phyloP scores from a whole-genome alignment of 1,139 yeast species.

The Lodderomyces metapsilosis region DNA sequence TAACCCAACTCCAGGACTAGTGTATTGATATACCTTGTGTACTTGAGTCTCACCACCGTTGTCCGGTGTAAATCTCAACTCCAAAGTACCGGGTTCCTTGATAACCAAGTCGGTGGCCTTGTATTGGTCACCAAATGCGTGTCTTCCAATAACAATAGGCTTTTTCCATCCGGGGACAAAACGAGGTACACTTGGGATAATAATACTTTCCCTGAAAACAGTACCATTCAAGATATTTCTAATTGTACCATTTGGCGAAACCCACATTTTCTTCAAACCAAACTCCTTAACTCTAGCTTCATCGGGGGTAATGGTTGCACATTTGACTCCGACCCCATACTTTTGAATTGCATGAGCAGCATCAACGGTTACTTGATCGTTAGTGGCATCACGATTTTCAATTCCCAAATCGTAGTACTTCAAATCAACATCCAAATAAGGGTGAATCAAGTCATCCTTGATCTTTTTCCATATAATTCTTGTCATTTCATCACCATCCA shows the following conservation, averaged over 20 bases:
- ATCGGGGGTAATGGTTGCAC: conserved; percentile 87
- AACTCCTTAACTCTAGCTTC: conserved; percentile 79
- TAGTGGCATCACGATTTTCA: conserved; percentile 66
- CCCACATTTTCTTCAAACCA: conserved; percentile 77
- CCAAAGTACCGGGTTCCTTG: conserved; percentile 67
- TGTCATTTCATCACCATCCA: conserved; percentile 88
- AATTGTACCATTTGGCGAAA: conserved; percentile 82
- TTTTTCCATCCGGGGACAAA: conserved; percentile 77
- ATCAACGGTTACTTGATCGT: conserved; percentile 70
- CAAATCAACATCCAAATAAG: conserved; percentile 69
- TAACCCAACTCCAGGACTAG: conserved; percentile 69
- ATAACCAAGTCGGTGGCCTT: conserved; percentile 74
- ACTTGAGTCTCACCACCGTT: conserved; percentile 54
- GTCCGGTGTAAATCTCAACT: conserved; percentile 61
- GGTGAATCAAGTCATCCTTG: conserved; percentile 66
- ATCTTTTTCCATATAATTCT: conserved; percentile 80
- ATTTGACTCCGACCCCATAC: conserved; percentile 79
- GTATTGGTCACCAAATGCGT: conserved; percentile 83
- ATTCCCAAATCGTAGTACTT: conserved; percentile 76
- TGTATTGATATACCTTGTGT: conserved; percentile 57
- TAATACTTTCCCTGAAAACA: conserved; percentile 80
- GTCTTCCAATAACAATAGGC: conserved; percentile 84
- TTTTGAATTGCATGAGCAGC: conserved; percentile 75
- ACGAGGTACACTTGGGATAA: conserved; percentile 73
- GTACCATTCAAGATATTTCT: conserved; percentile 82